Percentiles rank a stretch among this genome's conserved stretches.
Evolutionary conservation across 768 basidiomycete species (phyloP).

Genomic region (Boletus tylopilopsis): DNA sequence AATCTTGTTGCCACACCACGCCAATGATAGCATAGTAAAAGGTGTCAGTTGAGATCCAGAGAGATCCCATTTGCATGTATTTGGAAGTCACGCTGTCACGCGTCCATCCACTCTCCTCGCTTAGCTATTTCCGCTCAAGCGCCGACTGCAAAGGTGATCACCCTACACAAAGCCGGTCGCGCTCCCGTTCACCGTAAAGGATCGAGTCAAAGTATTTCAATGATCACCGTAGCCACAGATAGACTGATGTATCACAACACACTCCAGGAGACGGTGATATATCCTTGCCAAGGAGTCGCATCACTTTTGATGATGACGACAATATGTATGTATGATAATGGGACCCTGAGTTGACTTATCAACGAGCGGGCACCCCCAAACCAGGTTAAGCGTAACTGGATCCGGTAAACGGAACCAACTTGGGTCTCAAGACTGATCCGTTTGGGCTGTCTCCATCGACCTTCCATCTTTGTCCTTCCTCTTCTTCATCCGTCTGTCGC

Average conservation of each 20-base stretch:
- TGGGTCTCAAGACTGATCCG: conserved; percentile 7
- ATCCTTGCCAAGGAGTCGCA: too few relatives aligned
- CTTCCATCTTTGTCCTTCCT: conserved; percentile 10
- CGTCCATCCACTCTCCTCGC: neutral
- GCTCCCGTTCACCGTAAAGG: neutral
- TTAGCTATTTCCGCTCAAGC: conserved; percentile 25
- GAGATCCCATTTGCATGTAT: too few relatives aligned
- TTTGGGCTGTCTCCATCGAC: conserved; percentile 3
- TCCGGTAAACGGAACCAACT: neutral
- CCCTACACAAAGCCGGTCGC: too few relatives aligned
- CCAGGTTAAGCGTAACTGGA: conserved; percentile 2
- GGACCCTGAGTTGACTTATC: conserved; percentile 15
- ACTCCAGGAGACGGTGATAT: too few relatives aligned
- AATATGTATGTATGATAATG: neutral
- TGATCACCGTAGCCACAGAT: too few relatives aligned
- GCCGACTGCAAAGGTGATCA: too few relatives aligned
- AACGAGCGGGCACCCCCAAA: conserved; percentile 1
- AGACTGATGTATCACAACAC: too few relatives aligned
- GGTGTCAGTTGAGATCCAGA: too few relatives aligned
- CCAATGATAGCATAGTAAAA: too few relatives aligned
- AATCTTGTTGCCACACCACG: too few relatives aligned
- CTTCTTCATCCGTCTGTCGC: conserved; percentile 21
- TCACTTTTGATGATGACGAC: conserved; percentile 1
- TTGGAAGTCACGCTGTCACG: too few relatives aligned
- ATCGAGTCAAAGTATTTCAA: too few relatives aligned